Conservation (phyloP, 495 filamentous ascomycete species). For the Chaetomium fimeti region DNA sequence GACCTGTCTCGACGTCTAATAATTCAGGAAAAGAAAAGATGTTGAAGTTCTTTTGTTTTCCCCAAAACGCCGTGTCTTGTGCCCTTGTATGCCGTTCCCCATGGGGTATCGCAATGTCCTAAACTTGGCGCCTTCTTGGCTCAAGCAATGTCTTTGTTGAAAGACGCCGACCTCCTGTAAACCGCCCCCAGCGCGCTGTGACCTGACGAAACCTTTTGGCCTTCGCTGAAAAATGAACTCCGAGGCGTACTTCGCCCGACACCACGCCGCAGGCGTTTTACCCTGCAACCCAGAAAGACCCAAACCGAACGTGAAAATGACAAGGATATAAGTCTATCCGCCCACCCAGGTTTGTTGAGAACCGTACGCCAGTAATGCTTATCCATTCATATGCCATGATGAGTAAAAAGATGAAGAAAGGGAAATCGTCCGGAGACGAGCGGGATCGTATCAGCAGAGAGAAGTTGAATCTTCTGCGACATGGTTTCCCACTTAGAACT, state of each 20-base stretch:
- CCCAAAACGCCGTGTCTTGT: slow-evolving; percentile 42
- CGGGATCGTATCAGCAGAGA: slow-evolving; percentile 33
- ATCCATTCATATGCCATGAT: slow-evolving; percentile 31
- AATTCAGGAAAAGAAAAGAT: slow-evolving; percentile 44
- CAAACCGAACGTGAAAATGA: slow-evolving; percentile 27
- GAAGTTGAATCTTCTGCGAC: slow-evolving; percentile 43
- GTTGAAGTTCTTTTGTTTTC: slow-evolving; percentile 49
- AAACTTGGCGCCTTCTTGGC: slow-evolving; percentile 35
- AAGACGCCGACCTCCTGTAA: slow-evolving; percentile 37
- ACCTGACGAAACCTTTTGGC: slow-evolving; percentile 29
- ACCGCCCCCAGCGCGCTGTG: slow-evolving; percentile 19
- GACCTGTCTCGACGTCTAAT: slow-evolving; percentile 36
- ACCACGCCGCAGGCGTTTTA: slow-evolving; percentile 18
- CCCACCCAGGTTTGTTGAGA: slow-evolving; percentile 45
- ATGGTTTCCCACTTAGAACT: slow-evolving; percentile 61
- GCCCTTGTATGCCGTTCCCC: slow-evolving; percentile 37
- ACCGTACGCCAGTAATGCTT: slow-evolving; percentile 43
- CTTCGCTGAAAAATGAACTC: slow-evolving; percentile 28
- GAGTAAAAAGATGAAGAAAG: slow-evolving; percentile 15
- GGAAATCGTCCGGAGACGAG: slow-evolving; percentile 29
- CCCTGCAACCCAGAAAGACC: slow-evolving; percentile 22
- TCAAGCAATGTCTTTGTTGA: slow-evolving; percentile 47
- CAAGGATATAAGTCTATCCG: slow-evolving; percentile 39
- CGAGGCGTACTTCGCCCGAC: slow-evolving; percentile 23
- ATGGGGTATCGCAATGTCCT: slow-evolving; percentile 40